Percentiles rank a stretch among this genome's conserved stretches.
phyloP scores from a whole-genome alignment of 2,329 filamentous ascomycete species.

The Cladosporium halotolerans region DNA sequence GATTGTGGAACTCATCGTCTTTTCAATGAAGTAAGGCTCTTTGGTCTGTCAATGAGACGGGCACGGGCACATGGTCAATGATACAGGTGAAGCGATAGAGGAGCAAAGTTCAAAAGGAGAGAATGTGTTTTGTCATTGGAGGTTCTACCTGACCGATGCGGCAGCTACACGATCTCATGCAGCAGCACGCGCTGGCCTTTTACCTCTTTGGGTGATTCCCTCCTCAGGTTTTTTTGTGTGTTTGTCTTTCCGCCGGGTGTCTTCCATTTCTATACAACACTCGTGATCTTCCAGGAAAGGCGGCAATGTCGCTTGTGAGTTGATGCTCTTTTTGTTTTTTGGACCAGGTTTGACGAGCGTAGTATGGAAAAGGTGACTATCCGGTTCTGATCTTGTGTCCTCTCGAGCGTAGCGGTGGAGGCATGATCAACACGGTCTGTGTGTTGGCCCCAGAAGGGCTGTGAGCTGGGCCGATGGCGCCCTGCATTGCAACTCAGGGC shows the following conservation, averaged over 20 bases:
- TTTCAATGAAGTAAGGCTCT: too few relatives aligned
- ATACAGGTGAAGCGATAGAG: too few relatives aligned
- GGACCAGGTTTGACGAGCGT: not conserved
- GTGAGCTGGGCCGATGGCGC: slow-evolving; percentile 15
- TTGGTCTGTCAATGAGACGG: too few relatives aligned
- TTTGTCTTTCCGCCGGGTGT: slow-evolving; percentile 18
- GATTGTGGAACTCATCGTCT: too few relatives aligned
- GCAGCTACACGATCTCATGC: too few relatives aligned
- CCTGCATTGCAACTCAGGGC: slow-evolving; percentile 8
- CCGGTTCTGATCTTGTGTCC: slow-evolving; percentile 27
- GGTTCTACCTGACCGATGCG: too few relatives aligned
- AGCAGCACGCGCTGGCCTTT: not conserved
- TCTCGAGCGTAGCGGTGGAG: slow-evolving; percentile 23
- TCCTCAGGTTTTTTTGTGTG: not conserved
- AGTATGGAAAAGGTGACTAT: not conserved
- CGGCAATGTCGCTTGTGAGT: not conserved
- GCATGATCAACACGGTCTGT: slow-evolving; percentile 26
- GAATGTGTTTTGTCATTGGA: too few relatives aligned
- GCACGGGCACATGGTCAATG: too few relatives aligned
- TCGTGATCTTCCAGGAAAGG: too few relatives aligned
- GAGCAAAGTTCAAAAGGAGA: too few relatives aligned
- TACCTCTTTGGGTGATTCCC: not conserved
- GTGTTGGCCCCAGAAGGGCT: not conserved
- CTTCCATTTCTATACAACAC: too few relatives aligned
- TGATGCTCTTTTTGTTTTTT: not conserved